Evolutionary conservation across 148 eudicot species (phyloP).

Genomic region (Polygonum maritimum): DNA sequence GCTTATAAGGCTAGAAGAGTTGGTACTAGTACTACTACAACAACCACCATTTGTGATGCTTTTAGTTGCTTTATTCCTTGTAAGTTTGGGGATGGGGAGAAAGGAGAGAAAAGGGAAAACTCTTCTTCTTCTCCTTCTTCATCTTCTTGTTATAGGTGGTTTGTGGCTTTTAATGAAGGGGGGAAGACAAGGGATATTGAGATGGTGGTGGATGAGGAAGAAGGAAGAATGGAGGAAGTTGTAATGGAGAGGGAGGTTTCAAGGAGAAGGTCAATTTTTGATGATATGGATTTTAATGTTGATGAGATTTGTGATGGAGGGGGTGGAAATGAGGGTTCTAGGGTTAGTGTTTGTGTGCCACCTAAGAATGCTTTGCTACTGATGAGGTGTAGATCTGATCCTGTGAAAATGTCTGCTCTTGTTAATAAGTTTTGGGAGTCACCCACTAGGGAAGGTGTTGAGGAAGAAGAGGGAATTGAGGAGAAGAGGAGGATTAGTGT

Average conservation of each 20-base stretch:
- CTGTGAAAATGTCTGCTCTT: slow-evolving; percentile 61
- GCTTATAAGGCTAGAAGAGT: slow-evolving; percentile 29
- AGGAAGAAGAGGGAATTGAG: slow-evolving; percentile 11
- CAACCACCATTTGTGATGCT: slow-evolving; percentile 58
- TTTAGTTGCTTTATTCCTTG: slow-evolving; percentile 77
- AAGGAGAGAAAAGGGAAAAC: slow-evolving; percentile 11
- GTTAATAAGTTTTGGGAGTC: slow-evolving; percentile 47
- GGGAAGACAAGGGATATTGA: slow-evolving; percentile 45
- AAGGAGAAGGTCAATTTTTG: slow-evolving; percentile 61
- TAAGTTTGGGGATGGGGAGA: slow-evolving; percentile 19
- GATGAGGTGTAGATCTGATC: slow-evolving; percentile 97
- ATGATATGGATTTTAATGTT: slow-evolving; percentile 59
- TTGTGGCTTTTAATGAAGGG: slow-evolving; percentile 55
- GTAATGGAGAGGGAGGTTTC: slow-evolving; percentile 32
- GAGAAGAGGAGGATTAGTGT: neutral
- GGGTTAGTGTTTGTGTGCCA: slow-evolving; percentile 68
- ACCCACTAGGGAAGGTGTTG: slow-evolving; percentile 6
- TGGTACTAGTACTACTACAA: neutral
- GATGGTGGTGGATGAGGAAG: slow-evolving; percentile 19
- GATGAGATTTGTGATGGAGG: slow-evolving; percentile 19
- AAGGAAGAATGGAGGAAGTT: slow-evolving; percentile 9
- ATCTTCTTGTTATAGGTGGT: slow-evolving; percentile 49
- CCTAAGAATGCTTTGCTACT: slow-evolving; percentile 83
- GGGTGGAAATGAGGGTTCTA: slow-evolving; percentile 22
- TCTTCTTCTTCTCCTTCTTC: slow-evolving; percentile 14